Percentiles rank a stretch among this genome's conserved stretches.
Evolutionary conservation across 306 rosid species (phyloP).

Genomic region (Quercus mongolica): DNA sequence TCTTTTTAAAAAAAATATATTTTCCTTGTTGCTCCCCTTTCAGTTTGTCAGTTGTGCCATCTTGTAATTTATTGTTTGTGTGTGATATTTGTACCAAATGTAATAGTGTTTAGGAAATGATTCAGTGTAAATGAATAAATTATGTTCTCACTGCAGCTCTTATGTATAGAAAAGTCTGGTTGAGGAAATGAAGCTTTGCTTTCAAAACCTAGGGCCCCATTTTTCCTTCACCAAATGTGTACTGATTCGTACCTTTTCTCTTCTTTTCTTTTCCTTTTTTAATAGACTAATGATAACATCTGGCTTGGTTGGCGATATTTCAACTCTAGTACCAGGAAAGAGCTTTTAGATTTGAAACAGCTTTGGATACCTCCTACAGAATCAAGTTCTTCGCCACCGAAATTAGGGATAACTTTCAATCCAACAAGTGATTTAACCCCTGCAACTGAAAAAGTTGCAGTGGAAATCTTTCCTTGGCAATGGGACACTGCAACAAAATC

Average conservation of each 20-base stretch:
- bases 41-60: not conserved
- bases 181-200: not conserved
- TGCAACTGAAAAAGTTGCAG: too few relatives aligned
- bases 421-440: too few relatives aligned
- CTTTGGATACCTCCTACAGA: too few relatives aligned
- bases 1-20: not conserved
- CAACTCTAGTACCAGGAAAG: too few relatives aligned
- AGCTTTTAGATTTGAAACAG: too few relatives aligned
- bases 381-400: too few relatives aligned
- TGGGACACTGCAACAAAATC: too few relatives aligned
- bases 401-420: too few relatives aligned
- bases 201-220: not conserved
- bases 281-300: too few relatives aligned
- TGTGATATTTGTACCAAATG: not conserved
- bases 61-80: not conserved
- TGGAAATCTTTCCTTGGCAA: too few relatives aligned
- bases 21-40: not conserved
- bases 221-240: not conserved
- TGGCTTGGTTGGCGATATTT: too few relatives aligned
- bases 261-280: too few relatives aligned
- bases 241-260: not conserved
- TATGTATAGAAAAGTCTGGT: not conserved
- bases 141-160: not conserved
- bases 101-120: not conserved
- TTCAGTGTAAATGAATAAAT: not conserved